Evolutionary conservation across 331 rosid genomes (phyloP).

Genomic region (Malus hybrid): DNA sequence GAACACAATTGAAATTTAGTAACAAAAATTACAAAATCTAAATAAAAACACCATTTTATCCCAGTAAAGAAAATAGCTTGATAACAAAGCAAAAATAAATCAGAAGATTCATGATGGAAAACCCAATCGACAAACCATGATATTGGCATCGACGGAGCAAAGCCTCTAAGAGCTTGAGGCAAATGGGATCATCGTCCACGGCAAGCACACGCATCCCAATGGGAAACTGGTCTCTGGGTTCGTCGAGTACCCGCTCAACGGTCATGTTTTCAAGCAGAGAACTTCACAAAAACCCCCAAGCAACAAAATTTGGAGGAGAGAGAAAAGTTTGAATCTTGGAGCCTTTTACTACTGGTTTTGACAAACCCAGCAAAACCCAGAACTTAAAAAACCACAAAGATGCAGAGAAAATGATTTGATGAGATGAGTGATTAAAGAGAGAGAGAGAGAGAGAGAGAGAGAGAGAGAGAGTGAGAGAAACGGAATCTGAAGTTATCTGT

Average conservation of each 20-base stretch:
- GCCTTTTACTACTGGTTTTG: slow-evolving; percentile 4
- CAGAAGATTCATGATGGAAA: not conserved
- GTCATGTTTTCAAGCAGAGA: slow-evolving; percentile 28
- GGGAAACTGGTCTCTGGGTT: slow-evolving; percentile 63
- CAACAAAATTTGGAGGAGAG: not conserved
- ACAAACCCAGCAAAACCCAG: slow-evolving; percentile 33
- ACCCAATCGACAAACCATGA: slow-evolving; percentile 45
- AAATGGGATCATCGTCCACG: slow-evolving; percentile 87
- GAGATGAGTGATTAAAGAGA: not conserved
- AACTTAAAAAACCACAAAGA: slow-evolving; percentile 11
- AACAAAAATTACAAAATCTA: slow-evolving; percentile 2
- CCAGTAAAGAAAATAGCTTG: not conserved
- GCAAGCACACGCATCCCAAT: slow-evolving; percentile 95
- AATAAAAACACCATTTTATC: not conserved
- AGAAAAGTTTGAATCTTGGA: not conserved
- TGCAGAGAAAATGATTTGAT: slow-evolving; percentile 4
- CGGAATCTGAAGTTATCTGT: slow-evolving; percentile 26
- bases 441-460: slow-evolving; percentile 4
- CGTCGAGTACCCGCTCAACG: slow-evolving; percentile 39
- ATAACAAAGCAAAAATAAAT: not conserved
- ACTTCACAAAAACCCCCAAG: not conserved
- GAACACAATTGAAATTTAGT: not conserved
- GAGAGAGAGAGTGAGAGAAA: not conserved
- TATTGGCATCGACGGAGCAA: slow-evolving; percentile 80
- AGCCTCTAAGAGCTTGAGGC: slow-evolving; percentile 65